These are phyloP conservation scores for Trichoderma sp. DNA, from an alignment of 2,329 filamentous ascomycete genomes.

Conservation along the genomic window DNA sequence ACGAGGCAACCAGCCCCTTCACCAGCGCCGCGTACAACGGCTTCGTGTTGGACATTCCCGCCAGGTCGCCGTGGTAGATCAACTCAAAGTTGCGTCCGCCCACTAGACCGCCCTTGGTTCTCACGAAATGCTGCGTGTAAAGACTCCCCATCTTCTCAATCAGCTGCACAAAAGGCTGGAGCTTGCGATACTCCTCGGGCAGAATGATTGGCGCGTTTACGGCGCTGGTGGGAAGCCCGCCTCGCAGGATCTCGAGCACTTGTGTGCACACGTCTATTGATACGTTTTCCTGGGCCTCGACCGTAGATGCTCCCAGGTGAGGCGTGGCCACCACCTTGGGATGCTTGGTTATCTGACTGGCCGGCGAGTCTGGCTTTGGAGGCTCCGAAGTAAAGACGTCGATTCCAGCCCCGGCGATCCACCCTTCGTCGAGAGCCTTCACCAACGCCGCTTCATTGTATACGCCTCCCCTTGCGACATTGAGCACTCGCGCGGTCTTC, in stretches of 20 bases:
- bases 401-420: slow-evolving; percentile 72
- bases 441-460: slow-evolving; percentile 74
- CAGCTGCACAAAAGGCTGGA: slow-evolving; percentile 72
- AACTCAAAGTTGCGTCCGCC: slow-evolving; percentile 71
- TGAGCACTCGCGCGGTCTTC: slow-evolving; percentile 67
- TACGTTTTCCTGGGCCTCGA: slow-evolving; percentile 82
- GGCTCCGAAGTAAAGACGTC: slow-evolving; percentile 80
- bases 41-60: slow-evolving; percentile 68
- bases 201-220: slow-evolving; percentile 81
- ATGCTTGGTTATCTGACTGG: slow-evolving; percentile 62
- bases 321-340: slow-evolving; percentile 73
- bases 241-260: slow-evolving; percentile 68
- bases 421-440: slow-evolving; percentile 64
- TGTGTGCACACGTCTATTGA: slow-evolving; percentile 80
- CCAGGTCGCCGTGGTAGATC: slow-evolving; percentile 72
- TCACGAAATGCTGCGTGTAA: slow-evolving; percentile 71
- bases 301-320: slow-evolving; percentile 74
- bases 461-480: slow-evolving; percentile 76
- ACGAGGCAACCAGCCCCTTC: slow-evolving; percentile 68
- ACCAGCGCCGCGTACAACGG: slow-evolving; percentile 76
- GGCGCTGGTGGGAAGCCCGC: slow-evolving; percentile 69
- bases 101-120: slow-evolving; percentile 41
- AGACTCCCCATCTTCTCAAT: slow-evolving; percentile 76
- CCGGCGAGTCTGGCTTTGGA: slow-evolving; percentile 51
- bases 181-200: slow-evolving; percentile 73